Evolutionary conservation across 176 grass and related monocot species (phyloP).

Genomic region (Secale cereale): DNA sequence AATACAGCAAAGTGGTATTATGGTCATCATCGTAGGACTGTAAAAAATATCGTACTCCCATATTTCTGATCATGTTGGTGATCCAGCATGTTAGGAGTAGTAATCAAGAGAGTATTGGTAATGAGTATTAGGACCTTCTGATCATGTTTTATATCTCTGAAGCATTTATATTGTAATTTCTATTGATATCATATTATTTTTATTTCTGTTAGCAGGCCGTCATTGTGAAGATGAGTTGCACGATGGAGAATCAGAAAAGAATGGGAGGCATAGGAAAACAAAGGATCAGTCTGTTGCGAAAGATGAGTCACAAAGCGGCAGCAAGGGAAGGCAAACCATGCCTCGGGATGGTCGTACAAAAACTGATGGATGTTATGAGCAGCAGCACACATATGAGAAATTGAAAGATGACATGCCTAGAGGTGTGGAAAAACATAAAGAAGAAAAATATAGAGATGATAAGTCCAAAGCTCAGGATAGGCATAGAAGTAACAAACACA

Average conservation of each 20-base stretch:
- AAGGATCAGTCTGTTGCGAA: conserved; percentile 27
- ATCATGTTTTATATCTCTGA: background rate
- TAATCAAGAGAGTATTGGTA: background rate
- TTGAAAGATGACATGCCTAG: conserved; percentile 16
- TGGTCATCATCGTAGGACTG: background rate
- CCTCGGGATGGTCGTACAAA: conserved; percentile 3
- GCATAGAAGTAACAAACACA: conserved; percentile 6
- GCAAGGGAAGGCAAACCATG: conserved; percentile 12
- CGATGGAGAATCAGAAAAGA: conserved; percentile 23
- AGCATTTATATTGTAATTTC: background rate
- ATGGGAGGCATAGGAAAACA: conserved; percentile 17
- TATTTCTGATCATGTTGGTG: no score
- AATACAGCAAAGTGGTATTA: background rate
- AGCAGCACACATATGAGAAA: conserved; percentile 19
- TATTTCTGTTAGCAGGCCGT: conserved; percentile 13
- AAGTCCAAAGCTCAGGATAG: background rate
- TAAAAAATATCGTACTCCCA: no score
- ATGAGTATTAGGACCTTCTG: no score
- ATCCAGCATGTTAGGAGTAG: no score
- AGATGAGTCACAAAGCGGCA: conserved; percentile 19
- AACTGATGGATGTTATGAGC: conserved; percentile 8
- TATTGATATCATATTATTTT: background rate
- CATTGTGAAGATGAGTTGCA: conserved; percentile 28
- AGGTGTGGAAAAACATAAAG: background rate
- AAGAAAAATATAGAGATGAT: conserved; percentile 21